Conservation (phyloP, 2,329 filamentous ascomycete species). For the Conoideocrella luteorostrata region DNA sequence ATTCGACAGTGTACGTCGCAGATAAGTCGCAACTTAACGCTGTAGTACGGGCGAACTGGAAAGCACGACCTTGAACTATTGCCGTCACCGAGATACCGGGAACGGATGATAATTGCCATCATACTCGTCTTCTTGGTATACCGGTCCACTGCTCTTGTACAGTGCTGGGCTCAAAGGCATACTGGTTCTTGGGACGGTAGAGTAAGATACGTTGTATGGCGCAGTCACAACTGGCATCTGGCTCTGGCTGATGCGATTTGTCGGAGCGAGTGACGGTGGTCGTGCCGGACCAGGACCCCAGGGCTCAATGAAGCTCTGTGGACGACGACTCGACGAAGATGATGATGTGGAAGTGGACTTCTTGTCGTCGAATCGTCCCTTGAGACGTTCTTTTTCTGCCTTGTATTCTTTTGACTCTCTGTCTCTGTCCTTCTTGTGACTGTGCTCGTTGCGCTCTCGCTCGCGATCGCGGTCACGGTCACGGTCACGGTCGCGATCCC, state of each 20-base stretch:
- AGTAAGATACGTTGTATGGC: background rate
- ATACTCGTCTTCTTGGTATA: slow-evolving; percentile 20
- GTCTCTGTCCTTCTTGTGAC: slow-evolving; percentile 15
- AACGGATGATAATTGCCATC: slow-evolving; percentile 30
- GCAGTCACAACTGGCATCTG: background rate
- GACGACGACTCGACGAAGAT: slow-evolving; percentile 16
- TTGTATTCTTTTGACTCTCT: slow-evolving; percentile 14
- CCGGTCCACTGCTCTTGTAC: slow-evolving; percentile 18
- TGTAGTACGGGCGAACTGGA: too few species aligned
- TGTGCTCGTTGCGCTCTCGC: slow-evolving; percentile 21
- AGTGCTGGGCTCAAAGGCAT: slow-evolving; percentile 19
- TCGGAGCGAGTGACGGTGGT: slow-evolving; percentile 14
- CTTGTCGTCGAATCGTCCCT: slow-evolving; percentile 30
- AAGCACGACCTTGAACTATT: too few species aligned
- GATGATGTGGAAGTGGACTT: slow-evolving; percentile 11
- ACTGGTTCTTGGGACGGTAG: slow-evolving; percentile 13
- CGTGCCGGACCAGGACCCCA: slow-evolving; percentile 8
- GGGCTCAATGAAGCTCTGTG: slow-evolving; percentile 27
- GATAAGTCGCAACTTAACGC: too few species aligned
- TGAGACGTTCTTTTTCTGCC: slow-evolving; percentile 30
- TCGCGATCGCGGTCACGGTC: slow-evolving; percentile 1
- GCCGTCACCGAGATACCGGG: slow-evolving; percentile 24
- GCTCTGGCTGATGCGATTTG: slow-evolving; percentile 3
- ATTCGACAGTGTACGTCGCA: too few species aligned
- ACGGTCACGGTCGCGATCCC: background rate